Evolutionary conservation across 192 early-diverging fungal genomes (phyloP).

Genomic region (Geranomyces variabilis): DNA sequence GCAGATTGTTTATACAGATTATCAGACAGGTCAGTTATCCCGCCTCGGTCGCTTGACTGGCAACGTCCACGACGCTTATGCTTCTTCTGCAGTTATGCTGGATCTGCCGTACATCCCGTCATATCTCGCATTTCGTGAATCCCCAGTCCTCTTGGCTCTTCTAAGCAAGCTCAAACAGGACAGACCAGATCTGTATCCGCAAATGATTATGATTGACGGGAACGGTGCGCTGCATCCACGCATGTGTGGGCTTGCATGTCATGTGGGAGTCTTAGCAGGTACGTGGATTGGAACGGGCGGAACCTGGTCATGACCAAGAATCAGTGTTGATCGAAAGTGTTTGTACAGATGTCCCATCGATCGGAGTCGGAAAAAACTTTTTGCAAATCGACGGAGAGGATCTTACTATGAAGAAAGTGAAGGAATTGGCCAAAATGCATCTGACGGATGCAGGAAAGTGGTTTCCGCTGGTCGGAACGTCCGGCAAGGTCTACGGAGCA

Average conservation of each 20-base stretch:
- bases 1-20: conserved; percentile 18
- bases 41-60: too few species aligned
- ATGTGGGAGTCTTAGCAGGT: conserved; percentile 69
- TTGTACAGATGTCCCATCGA: conserved; percentile 71
- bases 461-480: conserved; percentile 47
- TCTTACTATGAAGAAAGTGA: conserved; percentile 58
- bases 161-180: conserved; percentile 55
- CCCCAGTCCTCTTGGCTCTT: conserved; percentile 60
- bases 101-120: conserved; percentile 82
- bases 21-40: background rate
- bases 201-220: conserved; percentile 48
- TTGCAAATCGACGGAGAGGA: conserved; percentile 72
- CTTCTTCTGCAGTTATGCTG: conserved; percentile 52
- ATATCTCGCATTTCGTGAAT: conserved; percentile 92
- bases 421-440: conserved; percentile 42
- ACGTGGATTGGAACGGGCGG: too few species aligned
- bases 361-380: conserved; percentile 92
- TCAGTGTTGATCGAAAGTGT: too few species aligned
- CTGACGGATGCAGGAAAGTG: conserved; percentile 45
- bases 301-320: too few species aligned
- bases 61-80: background rate
- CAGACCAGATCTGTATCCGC: conserved; percentile 66
- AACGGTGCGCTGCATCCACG: conserved; percentile 75
- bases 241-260: conserved; percentile 84
- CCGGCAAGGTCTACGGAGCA: conserved; percentile 55